Conservation (phyloP, 2,329 filamentous ascomycete species). For the Phyllachora maydis region DNA sequence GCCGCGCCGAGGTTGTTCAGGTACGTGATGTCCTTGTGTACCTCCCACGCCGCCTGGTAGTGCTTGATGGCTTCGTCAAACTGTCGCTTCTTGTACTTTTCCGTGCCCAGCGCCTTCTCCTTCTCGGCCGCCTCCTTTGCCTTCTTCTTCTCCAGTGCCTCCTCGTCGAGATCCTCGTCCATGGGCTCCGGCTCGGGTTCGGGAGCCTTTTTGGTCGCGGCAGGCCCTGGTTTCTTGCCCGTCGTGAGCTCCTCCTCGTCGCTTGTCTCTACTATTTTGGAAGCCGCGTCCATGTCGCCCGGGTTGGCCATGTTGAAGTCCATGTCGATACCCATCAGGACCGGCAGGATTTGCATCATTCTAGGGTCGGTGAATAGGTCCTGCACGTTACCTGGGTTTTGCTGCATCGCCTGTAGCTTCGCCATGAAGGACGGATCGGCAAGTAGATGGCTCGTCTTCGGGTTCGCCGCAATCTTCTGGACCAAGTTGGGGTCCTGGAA, state of each 20-base stretch:
- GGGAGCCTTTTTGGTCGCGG: constrained; percentile 14
- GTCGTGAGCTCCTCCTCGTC: constrained; percentile 46
- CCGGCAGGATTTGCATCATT: constrained; percentile 85
- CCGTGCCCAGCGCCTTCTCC: constrained; percentile 84
- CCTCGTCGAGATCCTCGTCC: constrained; percentile 55
- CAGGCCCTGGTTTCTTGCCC: constrained; percentile 28
- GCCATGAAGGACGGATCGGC: constrained; percentile 74
- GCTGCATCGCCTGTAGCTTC: constrained; percentile 64
- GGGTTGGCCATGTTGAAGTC: constrained; percentile 46
- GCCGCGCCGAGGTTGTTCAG: constrained; percentile 91
- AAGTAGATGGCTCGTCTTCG: constrained; percentile 71
- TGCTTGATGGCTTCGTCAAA: constrained; percentile 90
- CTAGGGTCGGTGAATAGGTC: constrained; percentile 75
- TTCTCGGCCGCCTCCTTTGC: constrained; percentile 85
- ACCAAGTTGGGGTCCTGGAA: constrained; percentile 86
- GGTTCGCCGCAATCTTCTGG: constrained; percentile 80
- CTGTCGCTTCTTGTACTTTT: constrained; percentile 94
- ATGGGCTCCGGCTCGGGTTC: constrained; percentile 43
- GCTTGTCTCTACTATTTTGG: constrained; percentile 19
- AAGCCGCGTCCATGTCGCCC: constrained; percentile 12
- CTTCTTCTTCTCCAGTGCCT: constrained; percentile 65
- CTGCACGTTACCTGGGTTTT: constrained; percentile 61
- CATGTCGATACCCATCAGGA: constrained; percentile 88
- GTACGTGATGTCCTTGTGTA: constrained; percentile 92
- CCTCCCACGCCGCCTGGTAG: constrained; percentile 88